These are phyloP conservation scores for Paraphaeosphaeria minitans DNA, from an alignment of 2,329 filamentous ascomycete genomes.

Conservation along the genomic window DNA sequence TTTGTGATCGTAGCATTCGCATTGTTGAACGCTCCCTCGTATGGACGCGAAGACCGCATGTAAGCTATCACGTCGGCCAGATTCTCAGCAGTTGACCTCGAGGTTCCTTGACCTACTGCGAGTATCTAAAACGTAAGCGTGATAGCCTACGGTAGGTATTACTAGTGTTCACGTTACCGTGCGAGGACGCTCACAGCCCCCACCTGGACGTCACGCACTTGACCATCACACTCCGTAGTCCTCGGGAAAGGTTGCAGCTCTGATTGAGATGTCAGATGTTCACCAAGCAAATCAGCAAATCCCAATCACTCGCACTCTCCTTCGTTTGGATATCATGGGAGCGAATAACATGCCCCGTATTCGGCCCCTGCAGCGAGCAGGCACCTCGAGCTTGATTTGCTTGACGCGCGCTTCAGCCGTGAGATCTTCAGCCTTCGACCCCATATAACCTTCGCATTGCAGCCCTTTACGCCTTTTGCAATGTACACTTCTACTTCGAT, in stretches of 20 bases:
- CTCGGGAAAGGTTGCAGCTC: not conserved
- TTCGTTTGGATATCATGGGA: not conserved
- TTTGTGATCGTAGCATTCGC: too few relatives aligned
- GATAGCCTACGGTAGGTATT: too few relatives aligned
- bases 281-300: not conserved
- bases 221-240: not conserved
- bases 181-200: not conserved
- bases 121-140: too few relatives aligned
- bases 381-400: not conserved
- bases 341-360: not conserved
- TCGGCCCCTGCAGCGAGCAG: constrained; percentile 3
- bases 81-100: too few relatives aligned
- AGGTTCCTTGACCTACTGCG: too few relatives aligned
- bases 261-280: not conserved
- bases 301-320: not conserved
- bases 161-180: too few relatives aligned
- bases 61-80: too few relatives aligned
- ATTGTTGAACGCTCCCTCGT: not conserved
- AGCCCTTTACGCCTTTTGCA: not conserved
- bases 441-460: not conserved
- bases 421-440: constrained; percentile 5
- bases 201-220: not conserved
- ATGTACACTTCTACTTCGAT: not conserved
- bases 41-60: too few relatives aligned
- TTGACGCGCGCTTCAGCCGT: constrained; percentile 6